Evolutionary conservation across 441 rosid species (phyloP), one percentile per base, ranked within the genome.

Genomic region (Raphanus hybrid): DNA sequence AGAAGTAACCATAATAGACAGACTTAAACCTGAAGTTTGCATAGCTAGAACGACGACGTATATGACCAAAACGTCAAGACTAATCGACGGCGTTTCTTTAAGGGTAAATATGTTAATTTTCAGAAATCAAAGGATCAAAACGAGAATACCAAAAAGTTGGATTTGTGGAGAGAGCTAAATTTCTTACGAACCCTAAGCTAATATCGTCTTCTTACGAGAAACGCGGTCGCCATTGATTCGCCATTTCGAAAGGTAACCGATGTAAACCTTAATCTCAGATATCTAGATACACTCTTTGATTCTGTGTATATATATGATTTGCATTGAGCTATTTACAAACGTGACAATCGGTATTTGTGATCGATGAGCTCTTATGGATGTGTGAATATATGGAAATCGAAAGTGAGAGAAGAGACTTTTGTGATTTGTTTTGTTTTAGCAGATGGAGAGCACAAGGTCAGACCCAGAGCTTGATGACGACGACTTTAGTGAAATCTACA

Each of bases 401-500:
- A 52, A 45, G 23, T 66, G n/a, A n/a, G n/a, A n/a, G n/a, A n/a
- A n/a, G n/a, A n/a, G n/a, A n/a, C n/a, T n/a, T n/a, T n/a, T n/a
- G n/a, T n/a, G 65, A 23, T 5, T 20, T 8, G 7, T 26, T 55
- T 65, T 67, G 8, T 15, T 67, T 8, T 8, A 79, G 15, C 55
- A 71, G 82, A 96, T 96, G 99, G 93, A 79, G 66, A 89, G 86
- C 59, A 84, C 86, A 16, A 86, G 87, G 82, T 81, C 87, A 45
- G 98, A 88, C 84, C 85, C 83, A n/a, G 98, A 94, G 59, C 75
- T 82, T 6, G 97, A 96, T 79, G 34, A 29, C 5, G 98, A 95
- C 79, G 99, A 96, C 74, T 96, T 92, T 69, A 90, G 91, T 78
- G 97, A 96, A 70, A 84, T 96, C 74, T 96, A 96, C 87, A 96